Base-by-base conservation (phyloP, 495 filamentous ascomycete species). In the Terfezia boudieri region DNA sequence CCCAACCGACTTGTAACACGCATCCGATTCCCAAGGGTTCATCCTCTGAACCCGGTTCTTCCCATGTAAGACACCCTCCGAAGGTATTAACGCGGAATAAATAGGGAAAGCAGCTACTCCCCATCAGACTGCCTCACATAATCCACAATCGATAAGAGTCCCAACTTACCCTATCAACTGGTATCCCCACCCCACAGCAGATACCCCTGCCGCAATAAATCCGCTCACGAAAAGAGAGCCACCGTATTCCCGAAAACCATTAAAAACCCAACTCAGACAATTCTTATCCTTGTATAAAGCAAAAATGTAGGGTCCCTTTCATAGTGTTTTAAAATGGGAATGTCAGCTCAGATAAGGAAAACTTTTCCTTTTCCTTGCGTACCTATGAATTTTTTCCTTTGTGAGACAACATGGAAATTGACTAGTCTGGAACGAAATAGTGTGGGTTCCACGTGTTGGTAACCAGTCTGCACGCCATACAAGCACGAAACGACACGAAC, bases 401-500 rank as follows among this genome's bases (percentile, higher is more conserved):
- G 4, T 32, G 26, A 32, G 26, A 7, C 26, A 5, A n/a, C 26
- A 32, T 4, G 26, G 4, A 32, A 32, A 32, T 32, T 32, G 26
- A 32, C 2, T 32, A 32, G 26, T 32, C 26, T 32, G 7, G 26
- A 32, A 32, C 7, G 26, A 32, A 32, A 32, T 32, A 32, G 4
- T 32, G 26, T 32, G 26, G 20, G 26, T 32, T 32, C 26, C 26
- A 32, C 26, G 26, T 32, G 26, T 32, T 32, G 1, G 73, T 46
- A 76, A 66, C 72, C 73, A 76, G 59, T 78, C 73, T n/a, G 74
- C 68, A 56, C 67, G 68, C 67, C 70, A 70, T 12, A 70, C 67
- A 8, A 77, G 71, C 35, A 64, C 66, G 54, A 75, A 77, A 9
- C 41, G 10, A 2, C 38, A 10, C 38, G 20, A n/a, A n/a, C n/a